These are phyloP conservation scores for Talaromyces borbonicus DNA, from an alignment of 495 filamentous ascomycete species.

Conservation along the genomic window DNA sequence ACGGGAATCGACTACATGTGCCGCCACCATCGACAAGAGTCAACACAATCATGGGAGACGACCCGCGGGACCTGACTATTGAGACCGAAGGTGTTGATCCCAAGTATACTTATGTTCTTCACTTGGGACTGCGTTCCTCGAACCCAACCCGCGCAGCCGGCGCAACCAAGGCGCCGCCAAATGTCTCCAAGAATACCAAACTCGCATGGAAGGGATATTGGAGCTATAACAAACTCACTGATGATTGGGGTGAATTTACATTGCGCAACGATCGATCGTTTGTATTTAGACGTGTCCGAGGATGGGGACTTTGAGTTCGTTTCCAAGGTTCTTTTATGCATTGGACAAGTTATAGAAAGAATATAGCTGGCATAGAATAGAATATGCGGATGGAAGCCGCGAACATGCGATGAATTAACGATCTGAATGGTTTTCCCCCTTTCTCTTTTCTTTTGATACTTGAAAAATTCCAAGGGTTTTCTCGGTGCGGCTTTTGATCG, in stretches of 20 bases:
- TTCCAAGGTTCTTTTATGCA: neutral
- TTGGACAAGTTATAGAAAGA: neutral
- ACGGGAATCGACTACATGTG: conserved; percentile 8
- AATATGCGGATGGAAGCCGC: neutral
- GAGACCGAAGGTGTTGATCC: conserved; percentile 75
- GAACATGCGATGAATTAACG: neutral
- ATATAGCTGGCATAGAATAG: neutral
- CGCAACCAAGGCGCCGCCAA: conserved; percentile 15
- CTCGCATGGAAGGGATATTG: conserved; percentile 83
- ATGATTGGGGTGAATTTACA: conserved; percentile 82
- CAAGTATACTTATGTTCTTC: conserved; percentile 75
- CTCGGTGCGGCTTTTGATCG: too few species aligned
- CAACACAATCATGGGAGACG: conserved; percentile 38
- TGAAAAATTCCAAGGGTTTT: too few species aligned
- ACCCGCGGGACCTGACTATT: conserved; percentile 50
- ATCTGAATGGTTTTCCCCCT: neutral
- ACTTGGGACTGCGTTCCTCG: conserved; percentile 52
- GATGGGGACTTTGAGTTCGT: conserved; percentile 27
- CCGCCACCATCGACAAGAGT: conserved; percentile 3
- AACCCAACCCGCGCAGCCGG: conserved; percentile 38
- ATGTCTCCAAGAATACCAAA: conserved; percentile 61
- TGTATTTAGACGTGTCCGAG: conserved; percentile 73
- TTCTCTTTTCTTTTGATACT: too few species aligned
- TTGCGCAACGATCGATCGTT: conserved; percentile 77
- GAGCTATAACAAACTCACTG: conserved; percentile 81